phyloP scores from a whole-genome alignment of 2,329 filamentous ascomycete species.

The Aphanoascus verrucosus region DNA sequence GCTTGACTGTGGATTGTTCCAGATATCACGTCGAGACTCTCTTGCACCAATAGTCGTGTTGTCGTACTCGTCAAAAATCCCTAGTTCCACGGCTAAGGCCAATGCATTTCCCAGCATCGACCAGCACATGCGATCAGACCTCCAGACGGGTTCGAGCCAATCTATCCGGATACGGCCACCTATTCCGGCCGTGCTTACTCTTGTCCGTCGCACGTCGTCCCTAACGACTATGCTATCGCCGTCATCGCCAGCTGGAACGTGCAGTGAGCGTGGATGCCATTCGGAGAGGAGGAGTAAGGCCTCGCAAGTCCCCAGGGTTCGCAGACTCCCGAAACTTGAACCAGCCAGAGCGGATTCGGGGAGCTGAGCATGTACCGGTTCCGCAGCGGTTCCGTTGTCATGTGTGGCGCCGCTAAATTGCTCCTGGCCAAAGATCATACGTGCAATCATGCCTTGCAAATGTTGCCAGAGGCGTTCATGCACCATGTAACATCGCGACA shows the following conservation, averaged over 20 bases:
- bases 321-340: conserved; percentile 49
- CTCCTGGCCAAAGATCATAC: conserved; percentile 85
- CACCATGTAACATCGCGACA: conserved; percentile 69
- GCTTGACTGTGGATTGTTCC: conserved; percentile 24
- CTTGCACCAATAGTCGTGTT: conserved; percentile 26
- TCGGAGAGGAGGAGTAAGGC: conserved; percentile 45
- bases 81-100: conserved; percentile 44
- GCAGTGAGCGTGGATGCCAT: conserved; percentile 47
- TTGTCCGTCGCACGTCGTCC: conserved; percentile 36
- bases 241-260: conserved; percentile 44
- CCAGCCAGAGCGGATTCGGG: conserved; percentile 17
- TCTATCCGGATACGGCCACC: conserved; percentile 42
- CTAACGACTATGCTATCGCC: conserved; percentile 45
- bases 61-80: conserved; percentile 42
- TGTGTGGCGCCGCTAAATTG: conserved; percentile 70
- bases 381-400: conserved; percentile 48
- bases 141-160: conserved; percentile 44
- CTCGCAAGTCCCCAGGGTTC: conserved; percentile 65
- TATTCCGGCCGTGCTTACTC: conserved; percentile 23
- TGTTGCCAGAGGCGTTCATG: conserved; percentile 86
- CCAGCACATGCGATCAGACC: conserved; percentile 51
- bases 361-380: conserved; percentile 35
- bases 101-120: conserved; percentile 47
- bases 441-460: conserved; percentile 77
- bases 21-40: conserved; percentile 18